phyloP scores from a whole-genome alignment of 345 rosid species.

The Noccaea bulbosa region DNA sequence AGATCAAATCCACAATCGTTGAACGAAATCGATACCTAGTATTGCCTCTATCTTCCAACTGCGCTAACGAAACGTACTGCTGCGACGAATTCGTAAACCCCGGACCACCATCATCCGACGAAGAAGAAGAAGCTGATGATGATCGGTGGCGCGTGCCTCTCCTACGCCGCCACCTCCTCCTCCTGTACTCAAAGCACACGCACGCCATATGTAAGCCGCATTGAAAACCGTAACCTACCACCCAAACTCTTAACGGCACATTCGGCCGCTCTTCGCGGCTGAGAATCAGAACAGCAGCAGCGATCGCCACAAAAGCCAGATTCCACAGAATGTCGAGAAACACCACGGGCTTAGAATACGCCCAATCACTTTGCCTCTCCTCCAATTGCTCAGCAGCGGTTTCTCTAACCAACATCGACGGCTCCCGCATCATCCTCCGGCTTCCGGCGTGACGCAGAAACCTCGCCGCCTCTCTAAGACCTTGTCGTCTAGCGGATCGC shows the following conservation, averaged over 20 bases:
- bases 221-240: slow-evolving; percentile 72
- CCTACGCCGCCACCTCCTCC: slow-evolving; percentile 54
- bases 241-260: slow-evolving; percentile 81
- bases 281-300: slow-evolving; percentile 56
- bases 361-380: slow-evolving; percentile 67
- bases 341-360: slow-evolving; percentile 92
- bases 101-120: slow-evolving; percentile 44
- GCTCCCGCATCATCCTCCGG: slow-evolving; percentile 72
- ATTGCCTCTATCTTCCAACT: slow-evolving; percentile 58
- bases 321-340: slow-evolving; percentile 84
- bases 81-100: slow-evolving; percentile 45
- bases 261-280: slow-evolving; percentile 64
- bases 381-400: slow-evolving; percentile 43
- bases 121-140: slow-evolving; percentile 25
- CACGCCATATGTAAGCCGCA: slow-evolving; percentile 77
- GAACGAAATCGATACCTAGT: slow-evolving; percentile 52
- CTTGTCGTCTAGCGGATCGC: slow-evolving; percentile 60
- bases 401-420: slow-evolving; percentile 43
- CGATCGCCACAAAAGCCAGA: slow-evolving; percentile 75
- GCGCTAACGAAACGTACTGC: slow-evolving; percentile 66
- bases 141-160: slow-evolving; percentile 39
- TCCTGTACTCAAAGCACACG: slow-evolving; percentile 69
- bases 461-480: slow-evolving; percentile 76
- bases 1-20: not conserved
- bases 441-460: slow-evolving; percentile 88